These are phyloP conservation scores for Abelmoschus esculentus DNA, from an alignment of 345 rosid genomes.

Conservation along the genomic window DNA sequence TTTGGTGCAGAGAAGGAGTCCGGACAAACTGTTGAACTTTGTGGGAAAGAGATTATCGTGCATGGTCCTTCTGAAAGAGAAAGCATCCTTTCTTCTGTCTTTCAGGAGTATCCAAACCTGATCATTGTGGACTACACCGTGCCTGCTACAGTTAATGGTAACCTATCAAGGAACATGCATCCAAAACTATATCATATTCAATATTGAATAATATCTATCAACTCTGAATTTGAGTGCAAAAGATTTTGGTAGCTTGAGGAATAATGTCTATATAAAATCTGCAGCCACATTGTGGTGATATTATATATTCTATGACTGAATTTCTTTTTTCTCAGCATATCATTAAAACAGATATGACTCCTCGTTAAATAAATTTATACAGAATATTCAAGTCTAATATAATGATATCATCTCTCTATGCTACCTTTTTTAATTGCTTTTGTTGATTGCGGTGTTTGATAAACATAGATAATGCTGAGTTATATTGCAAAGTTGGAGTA, in stretches of 20 bases:
- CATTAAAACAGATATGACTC: neutral
- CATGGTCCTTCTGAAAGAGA: constrained; percentile 73
- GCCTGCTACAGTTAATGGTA: constrained; percentile 86
- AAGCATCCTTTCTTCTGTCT: constrained; percentile 49
- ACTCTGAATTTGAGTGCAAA: neutral
- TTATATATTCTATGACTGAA: constrained; percentile 6
- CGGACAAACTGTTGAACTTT: constrained; percentile 53
- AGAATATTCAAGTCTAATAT: neutral
- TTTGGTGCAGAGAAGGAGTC: constrained; percentile 65
- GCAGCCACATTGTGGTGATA: neutral
- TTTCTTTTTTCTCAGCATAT: neutral
- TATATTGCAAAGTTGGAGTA: constrained; percentile 84
- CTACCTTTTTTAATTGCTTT: neutral
- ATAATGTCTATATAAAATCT: neutral
- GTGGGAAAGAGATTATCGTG: constrained; percentile 61
- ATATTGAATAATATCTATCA: neutral
- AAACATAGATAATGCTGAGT: constrained; percentile 62
- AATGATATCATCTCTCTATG: neutral
- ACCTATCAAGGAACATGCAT: neutral
- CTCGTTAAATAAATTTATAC: neutral
- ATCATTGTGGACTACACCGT: constrained; percentile 81
- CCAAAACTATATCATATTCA: neutral
- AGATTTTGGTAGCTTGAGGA: neutral
- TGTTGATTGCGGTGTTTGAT: neutral
- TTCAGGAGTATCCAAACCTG: constrained; percentile 56